A percentile compares a stretch with the other conserved stretches of the same genome.
Evolutionary conservation across 371 early-diverging fungal genomes (phyloP).

Genomic region (Scutellospora calospora): DNA sequence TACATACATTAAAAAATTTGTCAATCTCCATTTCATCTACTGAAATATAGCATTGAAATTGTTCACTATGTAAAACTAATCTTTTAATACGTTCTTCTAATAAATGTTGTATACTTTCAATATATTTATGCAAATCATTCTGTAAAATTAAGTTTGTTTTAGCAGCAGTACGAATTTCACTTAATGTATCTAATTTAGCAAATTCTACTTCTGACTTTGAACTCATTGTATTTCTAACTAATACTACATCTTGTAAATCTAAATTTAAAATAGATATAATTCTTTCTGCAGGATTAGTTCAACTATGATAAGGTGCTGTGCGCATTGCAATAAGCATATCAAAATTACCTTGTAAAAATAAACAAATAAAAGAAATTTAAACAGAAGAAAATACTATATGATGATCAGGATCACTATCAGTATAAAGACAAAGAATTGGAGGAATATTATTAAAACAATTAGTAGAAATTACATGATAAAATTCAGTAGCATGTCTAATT

Average conservation of each 20-base stretch:
- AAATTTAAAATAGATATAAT: constrained; percentile 2
- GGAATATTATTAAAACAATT: not conserved
- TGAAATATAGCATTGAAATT: not conserved
- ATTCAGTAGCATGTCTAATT: constrained; percentile 18
- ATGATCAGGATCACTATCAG: not conserved
- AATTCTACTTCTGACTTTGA: not conserved
- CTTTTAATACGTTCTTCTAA: not conserved
- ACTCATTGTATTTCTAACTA: not conserved
- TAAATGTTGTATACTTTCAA: not conserved
- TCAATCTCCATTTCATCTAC: too few relatives aligned
- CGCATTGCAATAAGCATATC: not conserved
- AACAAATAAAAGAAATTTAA: not conserved
- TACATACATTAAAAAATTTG: too few relatives aligned
- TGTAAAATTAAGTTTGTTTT: not conserved
- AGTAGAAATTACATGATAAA: not conserved
- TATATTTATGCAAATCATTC: not conserved
- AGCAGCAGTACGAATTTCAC: not conserved
- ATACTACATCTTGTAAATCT: not conserved
- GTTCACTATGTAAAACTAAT: not conserved
- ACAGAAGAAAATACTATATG: not conserved
- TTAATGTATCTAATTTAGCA: not conserved
- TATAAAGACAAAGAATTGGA: not conserved
- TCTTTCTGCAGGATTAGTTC: not conserved
- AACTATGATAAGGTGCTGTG: constrained; percentile 3
- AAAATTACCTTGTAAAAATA: not conserved